A percentile compares a stretch with the other conserved stretches of the same genome.
phyloP scores from a whole-genome alignment of 805 yeast genomes.

The Jamesozyma jinghongensis region DNA sequence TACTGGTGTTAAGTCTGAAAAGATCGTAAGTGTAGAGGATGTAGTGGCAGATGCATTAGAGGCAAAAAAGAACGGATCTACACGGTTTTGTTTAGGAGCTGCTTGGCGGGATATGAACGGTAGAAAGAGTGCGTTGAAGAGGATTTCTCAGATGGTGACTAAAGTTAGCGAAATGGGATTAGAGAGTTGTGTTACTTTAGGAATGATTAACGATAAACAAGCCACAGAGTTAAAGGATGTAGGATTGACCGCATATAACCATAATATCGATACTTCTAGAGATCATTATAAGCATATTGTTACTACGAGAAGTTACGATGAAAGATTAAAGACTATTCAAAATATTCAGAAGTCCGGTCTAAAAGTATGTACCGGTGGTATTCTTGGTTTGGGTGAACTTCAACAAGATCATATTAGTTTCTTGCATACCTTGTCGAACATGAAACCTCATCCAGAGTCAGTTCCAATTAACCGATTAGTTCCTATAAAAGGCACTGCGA shows the following conservation, averaged over 20 bases:
- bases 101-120: slow-evolving; percentile 86
- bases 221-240: slow-evolving; percentile 50
- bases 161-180: slow-evolving; percentile 55
- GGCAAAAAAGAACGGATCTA: slow-evolving; percentile 63
- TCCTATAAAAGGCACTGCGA: slow-evolving; percentile 73
- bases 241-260: slow-evolving; percentile 76
- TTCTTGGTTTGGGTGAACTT: slow-evolving; percentile 70
- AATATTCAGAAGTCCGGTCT: slow-evolving; percentile 58
- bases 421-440: slow-evolving; percentile 53
- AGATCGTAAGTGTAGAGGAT: slow-evolving; percentile 49
- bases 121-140: slow-evolving; percentile 55
- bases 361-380: slow-evolving; percentile 71
- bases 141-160: slow-evolving; percentile 55
- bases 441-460: slow-evolving; percentile 71
- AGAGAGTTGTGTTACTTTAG: slow-evolving; percentile 75
- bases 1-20: slow-evolving; percentile 66
- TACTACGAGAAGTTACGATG: slow-evolving; percentile 62
- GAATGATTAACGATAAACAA: slow-evolving; percentile 65
- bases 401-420: slow-evolving; percentile 62
- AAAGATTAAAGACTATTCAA: slow-evolving; percentile 55
- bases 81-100: slow-evolving; percentile 78
- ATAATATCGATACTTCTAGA: slow-evolving; percentile 71
- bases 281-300: slow-evolving; percentile 69
- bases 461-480: slow-evolving; percentile 72
- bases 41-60: slow-evolving; percentile 54